A percentile compares a stretch with the other conserved stretches of the same genome.
These are phyloP conservation scores for Aspergillus terreus DNA, from an alignment of 2,329 filamentous ascomycete species.

Conservation along the genomic window DNA sequence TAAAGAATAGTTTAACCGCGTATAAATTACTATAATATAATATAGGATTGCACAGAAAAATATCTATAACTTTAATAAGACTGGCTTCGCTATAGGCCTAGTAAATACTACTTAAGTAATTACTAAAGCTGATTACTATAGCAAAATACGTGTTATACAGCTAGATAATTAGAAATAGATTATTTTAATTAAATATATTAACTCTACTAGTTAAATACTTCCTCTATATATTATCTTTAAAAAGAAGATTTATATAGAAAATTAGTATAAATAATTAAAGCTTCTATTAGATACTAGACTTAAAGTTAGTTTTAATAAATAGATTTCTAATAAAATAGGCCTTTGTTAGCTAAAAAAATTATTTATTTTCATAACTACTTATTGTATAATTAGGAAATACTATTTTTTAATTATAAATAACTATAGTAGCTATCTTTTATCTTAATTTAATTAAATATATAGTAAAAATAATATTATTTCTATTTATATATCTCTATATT, in stretches of 20 bases:
- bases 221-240: background rate
- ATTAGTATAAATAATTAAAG: background rate
- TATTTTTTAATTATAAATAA: conserved; percentile 11
- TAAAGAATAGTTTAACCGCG: conserved; percentile 2
- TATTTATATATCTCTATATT: conserved; percentile 5
- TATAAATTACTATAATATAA: conserved; percentile 6
- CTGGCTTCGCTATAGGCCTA: background rate
- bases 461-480: conserved; percentile 11
- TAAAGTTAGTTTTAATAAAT: background rate
- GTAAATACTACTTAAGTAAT: background rate
- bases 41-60: conserved; percentile 8
- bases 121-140: background rate
- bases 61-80: background rate
- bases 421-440: conserved; percentile 10
- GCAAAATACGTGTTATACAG: background rate
- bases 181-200: background rate
- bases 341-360: background rate
- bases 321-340: background rate
- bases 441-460: conserved; percentile 9
- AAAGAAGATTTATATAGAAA: background rate
- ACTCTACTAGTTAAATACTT: background rate
- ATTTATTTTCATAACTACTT: background rate
- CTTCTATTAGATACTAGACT: background rate
- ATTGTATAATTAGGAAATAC: conserved; percentile 4
- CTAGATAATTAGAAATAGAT: background rate